phyloP scores from a whole-genome alignment of 352 stramenopile species.

The Achlya hypogyna region DNA sequence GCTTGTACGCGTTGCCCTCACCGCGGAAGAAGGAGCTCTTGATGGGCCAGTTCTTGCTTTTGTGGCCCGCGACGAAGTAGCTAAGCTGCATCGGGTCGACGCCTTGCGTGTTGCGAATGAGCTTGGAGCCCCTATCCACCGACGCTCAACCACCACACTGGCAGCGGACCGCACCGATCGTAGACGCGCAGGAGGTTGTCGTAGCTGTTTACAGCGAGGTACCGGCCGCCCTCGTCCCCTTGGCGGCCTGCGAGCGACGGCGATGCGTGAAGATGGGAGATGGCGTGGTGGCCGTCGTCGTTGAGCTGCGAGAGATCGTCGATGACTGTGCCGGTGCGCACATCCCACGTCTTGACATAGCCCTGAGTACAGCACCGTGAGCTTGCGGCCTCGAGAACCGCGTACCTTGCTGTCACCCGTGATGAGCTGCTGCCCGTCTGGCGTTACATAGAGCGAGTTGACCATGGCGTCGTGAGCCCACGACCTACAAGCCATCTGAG shows the following conservation, averaged over 20 bases:
- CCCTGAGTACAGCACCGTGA: slow-evolving; percentile 27
- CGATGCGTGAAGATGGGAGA: slow-evolving; percentile 76
- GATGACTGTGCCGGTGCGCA: slow-evolving; percentile 70
- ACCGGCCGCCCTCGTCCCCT: slow-evolving; percentile 63
- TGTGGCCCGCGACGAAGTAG: slow-evolving; percentile 73
- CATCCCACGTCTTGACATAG: slow-evolving; percentile 82
- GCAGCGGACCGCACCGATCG: slow-evolving; percentile 30
- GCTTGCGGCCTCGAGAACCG: neutral
- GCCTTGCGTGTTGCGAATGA: slow-evolving; percentile 62
- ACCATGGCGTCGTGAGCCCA: slow-evolving; percentile 84
- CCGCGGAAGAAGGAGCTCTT: slow-evolving; percentile 84
- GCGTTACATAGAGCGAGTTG: slow-evolving; percentile 72
- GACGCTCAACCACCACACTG: too few relatives aligned
- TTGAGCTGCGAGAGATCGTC: slow-evolving; percentile 74
- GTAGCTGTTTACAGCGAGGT: slow-evolving; percentile 82
- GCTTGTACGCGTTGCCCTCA: slow-evolving; percentile 82
- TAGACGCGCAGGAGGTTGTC: slow-evolving; percentile 86
- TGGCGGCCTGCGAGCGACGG: slow-evolving; percentile 42
- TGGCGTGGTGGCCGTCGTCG: slow-evolving; percentile 62
- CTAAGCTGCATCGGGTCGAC: slow-evolving; percentile 72
- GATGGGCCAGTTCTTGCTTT: slow-evolving; percentile 89
- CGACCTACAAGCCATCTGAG: slow-evolving; percentile 25
- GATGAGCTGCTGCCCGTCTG: slow-evolving; percentile 66
- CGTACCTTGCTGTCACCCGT: slow-evolving; percentile 74
- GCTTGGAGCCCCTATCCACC: slow-evolving; percentile 44